phyloP scores from a whole-genome alignment of 345 rosid species.

The Hibiscus trionum region DNA sequence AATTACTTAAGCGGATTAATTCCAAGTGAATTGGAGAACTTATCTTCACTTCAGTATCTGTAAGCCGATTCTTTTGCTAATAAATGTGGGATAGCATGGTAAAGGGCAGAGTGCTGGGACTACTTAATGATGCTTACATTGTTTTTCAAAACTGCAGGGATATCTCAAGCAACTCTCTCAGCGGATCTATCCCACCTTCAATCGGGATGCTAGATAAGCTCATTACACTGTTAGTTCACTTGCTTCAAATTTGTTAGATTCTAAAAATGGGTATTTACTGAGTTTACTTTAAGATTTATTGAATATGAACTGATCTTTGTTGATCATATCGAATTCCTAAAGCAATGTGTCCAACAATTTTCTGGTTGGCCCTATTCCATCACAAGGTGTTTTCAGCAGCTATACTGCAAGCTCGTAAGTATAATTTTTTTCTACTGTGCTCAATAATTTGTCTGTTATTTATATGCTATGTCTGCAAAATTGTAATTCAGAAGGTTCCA shows the following conservation, averaged over 20 bases:
- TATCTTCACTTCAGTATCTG: slow-evolving; percentile 59
- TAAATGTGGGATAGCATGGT: background rate
- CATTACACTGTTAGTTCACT: slow-evolving; percentile 55
- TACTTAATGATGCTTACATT: background rate
- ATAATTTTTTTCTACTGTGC: background rate
- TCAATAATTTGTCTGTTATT: background rate
- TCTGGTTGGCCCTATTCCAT: slow-evolving; percentile 75
- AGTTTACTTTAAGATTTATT: background rate
- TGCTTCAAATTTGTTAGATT: slow-evolving; percentile 10
- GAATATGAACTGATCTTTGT: slow-evolving; percentile 12
- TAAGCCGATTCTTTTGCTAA: slow-evolving; percentile 33
- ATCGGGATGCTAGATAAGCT: slow-evolving; percentile 66
- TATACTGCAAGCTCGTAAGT: slow-evolving; percentile 71
- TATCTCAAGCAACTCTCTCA: slow-evolving; percentile 69
- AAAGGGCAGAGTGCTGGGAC: background rate
- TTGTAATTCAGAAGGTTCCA: background rate
- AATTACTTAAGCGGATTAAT: slow-evolving; percentile 72
- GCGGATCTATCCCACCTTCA: slow-evolving; percentile 68
- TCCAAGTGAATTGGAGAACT: slow-evolving; percentile 75
- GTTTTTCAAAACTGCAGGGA: slow-evolving; percentile 37
- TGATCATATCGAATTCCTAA: slow-evolving; percentile 28
- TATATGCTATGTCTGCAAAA: background rate
- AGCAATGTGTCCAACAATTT: slow-evolving; percentile 92
- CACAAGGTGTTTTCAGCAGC: slow-evolving; percentile 53
- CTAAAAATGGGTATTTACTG: background rate